Evolutionary conservation across 371 early-diverging fungal species (phyloP).

Genomic region (Haplosporangium sp.): DNA sequence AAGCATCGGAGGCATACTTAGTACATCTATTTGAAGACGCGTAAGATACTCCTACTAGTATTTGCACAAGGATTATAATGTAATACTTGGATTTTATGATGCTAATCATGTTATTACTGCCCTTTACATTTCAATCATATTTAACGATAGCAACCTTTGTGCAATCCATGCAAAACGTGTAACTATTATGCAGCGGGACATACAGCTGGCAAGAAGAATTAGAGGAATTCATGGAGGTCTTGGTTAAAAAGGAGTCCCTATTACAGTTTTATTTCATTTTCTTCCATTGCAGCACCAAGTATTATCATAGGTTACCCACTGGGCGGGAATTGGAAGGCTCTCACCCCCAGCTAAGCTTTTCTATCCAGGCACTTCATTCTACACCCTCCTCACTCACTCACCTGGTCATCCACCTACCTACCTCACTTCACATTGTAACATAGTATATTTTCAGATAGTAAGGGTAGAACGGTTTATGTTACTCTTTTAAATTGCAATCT

Average conservation of each 20-base stretch:
- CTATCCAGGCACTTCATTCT: no score
- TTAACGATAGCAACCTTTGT: constrained; percentile 76
- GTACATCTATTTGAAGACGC: constrained; percentile 94
- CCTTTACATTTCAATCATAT: not conserved
- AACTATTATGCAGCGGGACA: constrained; percentile 93
- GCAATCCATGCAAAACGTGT: constrained; percentile 96
- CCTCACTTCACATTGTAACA: no score
- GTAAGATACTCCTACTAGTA: constrained; percentile 61
- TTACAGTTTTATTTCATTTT: no score
- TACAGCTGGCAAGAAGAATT: constrained; percentile 91
- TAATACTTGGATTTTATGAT: not conserved
- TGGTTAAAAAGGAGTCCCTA: constrained; percentile 4
- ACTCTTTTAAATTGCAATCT: not conserved
- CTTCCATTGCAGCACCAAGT: no score
- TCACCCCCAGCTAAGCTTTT: no score
- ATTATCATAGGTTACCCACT: no score
- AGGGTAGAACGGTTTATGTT: not conserved
- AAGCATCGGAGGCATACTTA: constrained; percentile 91
- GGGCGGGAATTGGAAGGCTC: no score
- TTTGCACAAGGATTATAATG: not conserved
- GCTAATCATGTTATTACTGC: not conserved
- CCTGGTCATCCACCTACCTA: no score
- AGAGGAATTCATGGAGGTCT: constrained; percentile 68
- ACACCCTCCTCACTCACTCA: no score
- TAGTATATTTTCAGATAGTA: no score